Evolutionary conservation across 78 protist species (phyloP).

Genomic region (Dictyostelium citrinum): DNA sequence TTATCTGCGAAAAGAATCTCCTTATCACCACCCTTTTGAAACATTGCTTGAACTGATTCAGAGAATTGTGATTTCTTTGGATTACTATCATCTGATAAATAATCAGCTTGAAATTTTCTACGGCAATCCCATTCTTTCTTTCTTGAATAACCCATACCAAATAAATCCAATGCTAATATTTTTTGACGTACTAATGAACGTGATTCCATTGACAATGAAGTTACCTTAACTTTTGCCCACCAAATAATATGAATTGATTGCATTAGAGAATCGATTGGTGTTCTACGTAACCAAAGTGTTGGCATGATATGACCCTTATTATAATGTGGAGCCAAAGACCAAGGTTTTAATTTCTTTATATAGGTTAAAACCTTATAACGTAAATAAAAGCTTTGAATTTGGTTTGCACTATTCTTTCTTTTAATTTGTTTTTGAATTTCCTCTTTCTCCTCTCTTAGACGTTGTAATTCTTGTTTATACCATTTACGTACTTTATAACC

Average conservation of each 20-base stretch:
- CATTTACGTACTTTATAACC: slow-evolving; percentile 44
- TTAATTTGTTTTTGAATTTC: slow-evolving; percentile 41
- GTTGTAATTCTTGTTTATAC: slow-evolving; percentile 1
- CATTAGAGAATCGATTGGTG: background rate
- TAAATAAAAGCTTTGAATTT: background rate
- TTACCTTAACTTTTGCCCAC: slow-evolving; percentile 75
- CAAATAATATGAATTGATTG: slow-evolving; percentile 1
- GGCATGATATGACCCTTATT: slow-evolving; percentile 41
- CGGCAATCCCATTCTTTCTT: slow-evolving; percentile 55
- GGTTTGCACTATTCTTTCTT: background rate
- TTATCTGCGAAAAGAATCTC: slow-evolving; percentile 81
- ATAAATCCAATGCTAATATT: slow-evolving; percentile 47
- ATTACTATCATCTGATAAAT: slow-evolving; percentile 40
- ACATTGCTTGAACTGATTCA: slow-evolving; percentile 38
- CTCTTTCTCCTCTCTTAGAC: slow-evolving; percentile 24
- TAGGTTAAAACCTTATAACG: slow-evolving; percentile 12
- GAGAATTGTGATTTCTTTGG: slow-evolving; percentile 68
- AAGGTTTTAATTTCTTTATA: background rate
- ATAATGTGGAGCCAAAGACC: slow-evolving; percentile 13
- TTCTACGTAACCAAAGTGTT: slow-evolving; percentile 22
- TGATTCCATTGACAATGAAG: slow-evolving; percentile 5
- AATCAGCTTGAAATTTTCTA: slow-evolving; percentile 71
- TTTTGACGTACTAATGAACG: slow-evolving; percentile 65
- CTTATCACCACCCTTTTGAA: slow-evolving; percentile 60
- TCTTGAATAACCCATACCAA: slow-evolving; percentile 34